Conservation (phyloP, 176 grass and related monocot genomes). For the Melocanna baccifera region DNA sequence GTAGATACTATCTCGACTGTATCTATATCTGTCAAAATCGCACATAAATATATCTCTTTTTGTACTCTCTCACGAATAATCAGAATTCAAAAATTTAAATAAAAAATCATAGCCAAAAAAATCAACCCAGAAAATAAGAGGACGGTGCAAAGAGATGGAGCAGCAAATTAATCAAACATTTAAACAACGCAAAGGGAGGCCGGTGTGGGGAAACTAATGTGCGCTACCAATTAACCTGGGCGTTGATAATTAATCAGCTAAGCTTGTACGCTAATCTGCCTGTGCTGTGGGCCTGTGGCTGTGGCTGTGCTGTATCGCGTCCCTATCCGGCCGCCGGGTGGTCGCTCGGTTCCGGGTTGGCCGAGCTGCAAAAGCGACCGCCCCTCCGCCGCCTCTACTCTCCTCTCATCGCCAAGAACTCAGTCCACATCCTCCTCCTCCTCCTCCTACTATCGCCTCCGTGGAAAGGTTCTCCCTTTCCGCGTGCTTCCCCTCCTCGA, state of each 20-base stretch:
- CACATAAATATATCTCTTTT: no score
- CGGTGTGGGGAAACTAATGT: not conserved
- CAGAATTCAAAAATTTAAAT: no score
- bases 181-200: not conserved
- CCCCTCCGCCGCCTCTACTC: slow-evolving; percentile 3
- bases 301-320: slow-evolving; percentile 23
- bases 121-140: not conserved
- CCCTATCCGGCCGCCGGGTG: slow-evolving; percentile 56
- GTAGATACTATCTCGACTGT: rapidly evolving
- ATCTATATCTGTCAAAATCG: no score
- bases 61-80: no score
- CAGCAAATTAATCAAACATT: not conserved
- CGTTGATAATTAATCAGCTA: slow-evolving; percentile 2
- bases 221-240: not conserved
- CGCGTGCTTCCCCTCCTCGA: not conserved
- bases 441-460: slow-evolving; percentile 1
- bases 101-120: no score
- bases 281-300: not conserved
- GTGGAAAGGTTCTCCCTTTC: slow-evolving; percentile 7
- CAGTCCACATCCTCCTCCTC: not conserved
- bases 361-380: slow-evolving; percentile 45
- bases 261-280: slow-evolving; percentile 25
- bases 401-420: slow-evolving; percentile 16
- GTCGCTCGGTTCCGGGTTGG: slow-evolving; percentile 50
- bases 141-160: slow-evolving; percentile 18